These are phyloP conservation scores for Paramecium primaurelia DNA, from an alignment of 73 alveolate species.

Conservation along the genomic window DNA sequence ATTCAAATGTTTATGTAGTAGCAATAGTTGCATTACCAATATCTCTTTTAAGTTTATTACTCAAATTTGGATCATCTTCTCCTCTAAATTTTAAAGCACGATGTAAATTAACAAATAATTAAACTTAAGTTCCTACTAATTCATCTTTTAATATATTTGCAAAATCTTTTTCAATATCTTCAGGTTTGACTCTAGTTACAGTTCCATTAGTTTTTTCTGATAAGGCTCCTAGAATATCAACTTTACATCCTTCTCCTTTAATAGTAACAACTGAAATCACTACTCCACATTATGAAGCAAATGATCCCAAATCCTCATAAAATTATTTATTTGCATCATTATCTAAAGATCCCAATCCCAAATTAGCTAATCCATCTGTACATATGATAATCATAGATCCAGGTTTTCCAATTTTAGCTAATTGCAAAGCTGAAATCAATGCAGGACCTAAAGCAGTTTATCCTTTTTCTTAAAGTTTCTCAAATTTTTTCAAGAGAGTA, in stretches of 20 bases:
- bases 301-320: constrained; percentile 81
- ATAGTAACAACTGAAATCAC: constrained; percentile 80
- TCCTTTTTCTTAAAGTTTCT: constrained; percentile 79
- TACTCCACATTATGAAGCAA: constrained; percentile 79
- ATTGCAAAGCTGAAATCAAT: constrained; percentile 71
- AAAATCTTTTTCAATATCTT: constrained; percentile 78
- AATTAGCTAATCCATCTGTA: constrained; percentile 97
- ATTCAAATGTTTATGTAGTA: constrained; percentile 88
- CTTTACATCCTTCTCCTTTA: constrained; percentile 89
- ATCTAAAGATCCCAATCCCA: constrained; percentile 88
- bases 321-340: constrained; percentile 66
- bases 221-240: constrained; percentile 75
- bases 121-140: constrained; percentile 87
- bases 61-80: constrained; percentile 65
- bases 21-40: constrained; percentile 90
- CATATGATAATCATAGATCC: constrained; percentile 90
- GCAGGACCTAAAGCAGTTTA: constrained; percentile 97
- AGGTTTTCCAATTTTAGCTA: constrained; percentile 74
- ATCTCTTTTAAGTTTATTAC: constrained; percentile 63
- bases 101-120: constrained; percentile 76
- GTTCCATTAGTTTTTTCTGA: constrained; percentile 90
- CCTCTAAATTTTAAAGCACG: constrained; percentile 88
- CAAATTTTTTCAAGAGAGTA: constrained; percentile 63
- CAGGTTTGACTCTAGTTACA: constrained; percentile 87
- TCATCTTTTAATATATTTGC: constrained; percentile 79